phyloP scores from a whole-genome alignment of 345 rosid genomes.

The Populus tremula region DNA sequence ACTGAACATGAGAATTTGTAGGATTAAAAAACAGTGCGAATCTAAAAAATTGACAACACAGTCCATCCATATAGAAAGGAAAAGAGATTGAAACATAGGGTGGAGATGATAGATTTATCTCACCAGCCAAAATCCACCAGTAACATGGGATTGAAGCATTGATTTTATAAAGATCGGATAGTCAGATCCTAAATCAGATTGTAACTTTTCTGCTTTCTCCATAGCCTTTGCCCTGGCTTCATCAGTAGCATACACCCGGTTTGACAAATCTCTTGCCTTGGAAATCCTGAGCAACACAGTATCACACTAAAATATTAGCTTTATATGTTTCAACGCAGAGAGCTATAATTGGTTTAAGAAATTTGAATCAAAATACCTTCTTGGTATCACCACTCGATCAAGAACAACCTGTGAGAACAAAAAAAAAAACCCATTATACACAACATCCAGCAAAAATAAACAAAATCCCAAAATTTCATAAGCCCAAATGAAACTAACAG shows the following conservation, averaged over 20 bases:
- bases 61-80: not conserved
- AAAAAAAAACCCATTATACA: not conserved
- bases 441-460: not conserved
- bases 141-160: slow-evolving; percentile 22
- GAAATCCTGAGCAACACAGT: not conserved
- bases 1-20: too few relatives aligned
- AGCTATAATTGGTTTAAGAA: too few relatives aligned
- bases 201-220: slow-evolving; percentile 14
- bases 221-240: slow-evolving; percentile 14
- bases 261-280: slow-evolving; percentile 12
- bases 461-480: not conserved
- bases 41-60: not conserved
- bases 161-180: slow-evolving; percentile 16
- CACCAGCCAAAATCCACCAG: slow-evolving; percentile 24
- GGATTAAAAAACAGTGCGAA: too few relatives aligned
- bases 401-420: slow-evolving; percentile 6
- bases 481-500: not conserved
- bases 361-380: slow-evolving; percentile 6
- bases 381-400: slow-evolving; percentile 20
- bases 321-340: too few relatives aligned
- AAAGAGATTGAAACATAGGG: not conserved
- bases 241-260: slow-evolving; percentile 18
- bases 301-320: not conserved
- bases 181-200: not conserved
- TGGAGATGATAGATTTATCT: not conserved